Evolutionary conservation across 345 rosid species (phyloP).

Genomic region (Heritiera fomes): DNA sequence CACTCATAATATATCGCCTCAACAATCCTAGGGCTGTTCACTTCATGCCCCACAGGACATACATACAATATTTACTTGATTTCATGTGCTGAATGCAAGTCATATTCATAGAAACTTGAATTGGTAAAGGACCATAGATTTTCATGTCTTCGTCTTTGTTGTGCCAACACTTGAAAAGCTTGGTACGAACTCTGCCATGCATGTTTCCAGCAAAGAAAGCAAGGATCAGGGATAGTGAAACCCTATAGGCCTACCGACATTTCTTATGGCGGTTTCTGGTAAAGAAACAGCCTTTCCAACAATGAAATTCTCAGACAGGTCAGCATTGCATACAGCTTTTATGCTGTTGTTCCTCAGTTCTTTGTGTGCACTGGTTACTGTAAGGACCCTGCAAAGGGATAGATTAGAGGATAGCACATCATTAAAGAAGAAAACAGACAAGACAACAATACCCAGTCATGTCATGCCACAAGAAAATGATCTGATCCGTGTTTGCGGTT

Average conservation of each 20-base stretch:
- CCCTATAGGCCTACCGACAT: conserved; percentile 61
- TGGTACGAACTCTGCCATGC: conserved; percentile 88
- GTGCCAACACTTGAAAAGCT: conserved; percentile 72
- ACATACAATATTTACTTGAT: conserved; percentile 69
- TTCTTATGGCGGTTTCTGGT: conserved; percentile 84
- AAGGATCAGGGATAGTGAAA: conserved; percentile 81
- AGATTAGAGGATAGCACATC: conserved; percentile 1
- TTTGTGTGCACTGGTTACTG: conserved; percentile 53
- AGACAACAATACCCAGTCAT: conserved; percentile 76
- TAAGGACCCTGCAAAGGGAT: conserved; percentile 73
- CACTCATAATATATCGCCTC: conserved; percentile 94
- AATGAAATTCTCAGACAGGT: conserved; percentile 67
- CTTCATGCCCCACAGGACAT: conserved; percentile 94
- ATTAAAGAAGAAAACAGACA: background rate
- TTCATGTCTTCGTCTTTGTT: conserved; percentile 77
- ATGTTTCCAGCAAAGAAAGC: conserved; percentile 87
- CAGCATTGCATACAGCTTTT: conserved; percentile 87
- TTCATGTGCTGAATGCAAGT: conserved; percentile 86
- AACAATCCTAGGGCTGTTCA: conserved; percentile 85
- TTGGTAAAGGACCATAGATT: conserved; percentile 69
- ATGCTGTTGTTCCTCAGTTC: conserved; percentile 67
- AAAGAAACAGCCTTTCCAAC: conserved; percentile 72
- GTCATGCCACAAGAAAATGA: conserved; percentile 96
- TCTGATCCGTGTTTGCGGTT: conserved; percentile 86
- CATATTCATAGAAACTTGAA: conserved; percentile 57